Conservation (phyloP, 2,329 filamentous ascomycete genomes). For the Dissoconium aciculare region DNA sequence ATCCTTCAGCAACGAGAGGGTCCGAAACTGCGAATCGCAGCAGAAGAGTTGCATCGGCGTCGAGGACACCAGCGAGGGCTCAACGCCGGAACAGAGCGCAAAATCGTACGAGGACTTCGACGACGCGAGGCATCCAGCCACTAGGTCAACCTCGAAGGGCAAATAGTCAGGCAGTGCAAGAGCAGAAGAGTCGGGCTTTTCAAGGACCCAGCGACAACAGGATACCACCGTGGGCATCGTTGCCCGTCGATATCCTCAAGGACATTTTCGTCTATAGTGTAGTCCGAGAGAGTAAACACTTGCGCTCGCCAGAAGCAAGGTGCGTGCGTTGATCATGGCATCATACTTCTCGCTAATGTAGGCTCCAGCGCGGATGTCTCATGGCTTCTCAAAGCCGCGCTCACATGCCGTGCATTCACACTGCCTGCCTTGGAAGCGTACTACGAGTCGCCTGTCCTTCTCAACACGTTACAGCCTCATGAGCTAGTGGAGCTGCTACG, state of each 20-base stretch:
- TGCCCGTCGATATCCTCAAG: slow-evolving; percentile 22
- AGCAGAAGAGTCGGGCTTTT: slow-evolving; percentile 13
- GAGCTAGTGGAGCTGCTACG: slow-evolving; percentile 19
- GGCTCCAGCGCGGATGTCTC: slow-evolving; percentile 13
- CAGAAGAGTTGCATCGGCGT: no score
- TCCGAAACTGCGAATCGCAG: no score
- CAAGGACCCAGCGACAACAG: slow-evolving; percentile 21
- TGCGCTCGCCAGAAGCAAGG: background rate
- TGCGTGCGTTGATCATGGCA: background rate
- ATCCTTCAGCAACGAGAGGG: no score
- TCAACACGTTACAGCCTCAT: slow-evolving; percentile 19
- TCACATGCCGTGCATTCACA: slow-evolving; percentile 22
- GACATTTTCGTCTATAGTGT: slow-evolving; percentile 22
- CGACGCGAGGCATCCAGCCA: slow-evolving; percentile 9
- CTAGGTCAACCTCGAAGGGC: slow-evolving; percentile 15
- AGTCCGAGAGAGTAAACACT: background rate
- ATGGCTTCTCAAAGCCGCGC: slow-evolving; percentile 23
- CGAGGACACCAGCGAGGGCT: no score
- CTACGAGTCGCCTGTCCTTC: slow-evolving; percentile 21
- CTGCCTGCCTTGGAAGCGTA: slow-evolving; percentile 25
- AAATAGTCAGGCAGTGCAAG: slow-evolving; percentile 9
- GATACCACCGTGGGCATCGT: slow-evolving; percentile 21
- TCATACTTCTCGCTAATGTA: background rate
- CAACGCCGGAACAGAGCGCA: slow-evolving; percentile 12
- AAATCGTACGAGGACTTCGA: slow-evolving; percentile 14